Evolutionary conservation across 371 early-diverging fungal species (phyloP), one percentile per base, ranked within the genome.

Genomic region (Syncephalastrum contaminatum): DNA sequence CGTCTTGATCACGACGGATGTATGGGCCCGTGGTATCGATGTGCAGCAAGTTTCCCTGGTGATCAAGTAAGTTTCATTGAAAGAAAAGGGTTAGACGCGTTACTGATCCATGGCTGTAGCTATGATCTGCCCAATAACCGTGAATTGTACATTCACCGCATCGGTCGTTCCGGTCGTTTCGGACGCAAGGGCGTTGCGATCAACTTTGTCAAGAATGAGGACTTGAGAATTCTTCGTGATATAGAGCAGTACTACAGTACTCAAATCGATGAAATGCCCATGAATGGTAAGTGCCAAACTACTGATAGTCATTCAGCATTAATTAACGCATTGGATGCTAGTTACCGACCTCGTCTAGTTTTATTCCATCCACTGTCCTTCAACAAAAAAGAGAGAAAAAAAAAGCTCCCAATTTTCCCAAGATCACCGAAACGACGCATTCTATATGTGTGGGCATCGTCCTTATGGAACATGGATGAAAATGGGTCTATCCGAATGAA

Each of bases 101-200:
- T 1, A 4, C 16, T 48, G 20, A 27, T 42, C 5, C 20, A 22
- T 27, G 36, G 13, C 36, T 48, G 19, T 70, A 98, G 96, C 83
- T 95, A 96, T 64, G 99, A 99, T 83, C 82, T 99, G 36, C 98
- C 98, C n/a, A 69, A 78, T 58, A 90, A 90, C 70, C 88, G 90
- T 77, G 96, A 97, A 77, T 89, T 89, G 74, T 96, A 96, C 73
- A 91, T 97, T 60, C 94, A 94, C 81, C 89, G 94, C 68, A 96
- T 98, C 66, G 99, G 99, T 85, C 88, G 99, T 76, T 90, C 94
- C 51, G 98, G 98, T 59, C 90, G 99, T 80, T 98, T 95, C 67
- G 98, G 98, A 52, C 90, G 97, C 72, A 97, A 95, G 83, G 99
- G 99, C 85, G 91, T 95, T 51, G 98, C 99, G 48, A 95, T 98